A percentile compares a stretch with the other conserved stretches of the same genome.
These are phyloP conservation scores for Akanthomyces dipterigenus DNA, from an alignment of 2,329 filamentous ascomycete species.

Conservation along the genomic window DNA sequence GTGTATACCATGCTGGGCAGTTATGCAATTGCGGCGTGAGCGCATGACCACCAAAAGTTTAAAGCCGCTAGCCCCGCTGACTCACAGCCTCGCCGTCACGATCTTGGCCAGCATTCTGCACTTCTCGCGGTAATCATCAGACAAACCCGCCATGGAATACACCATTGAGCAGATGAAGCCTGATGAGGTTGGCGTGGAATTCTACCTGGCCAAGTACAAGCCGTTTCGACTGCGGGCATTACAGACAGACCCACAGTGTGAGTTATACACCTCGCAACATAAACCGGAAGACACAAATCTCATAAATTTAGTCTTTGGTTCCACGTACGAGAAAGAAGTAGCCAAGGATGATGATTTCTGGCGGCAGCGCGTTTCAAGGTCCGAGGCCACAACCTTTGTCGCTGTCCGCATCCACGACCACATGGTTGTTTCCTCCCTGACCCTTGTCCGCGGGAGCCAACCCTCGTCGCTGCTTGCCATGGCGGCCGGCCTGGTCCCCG, in stretches of 20 bases:
- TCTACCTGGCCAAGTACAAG: slow-evolving; percentile 2
- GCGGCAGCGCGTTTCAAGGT: not conserved
- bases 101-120: too few relatives aligned
- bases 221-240: slow-evolving; percentile 8
- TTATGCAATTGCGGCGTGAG: slow-evolving; percentile 20
- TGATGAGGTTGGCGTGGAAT: not conserved
- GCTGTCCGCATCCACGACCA: not conserved
- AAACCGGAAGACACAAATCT: too few relatives aligned
- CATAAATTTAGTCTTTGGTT: slow-evolving; percentile 1
- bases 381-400: not conserved
- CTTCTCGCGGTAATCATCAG: too few relatives aligned
- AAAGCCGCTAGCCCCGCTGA: not conserved
- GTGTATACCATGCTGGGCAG: slow-evolving; percentile 21
- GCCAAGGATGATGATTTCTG: slow-evolving; percentile 8
- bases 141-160: not conserved
- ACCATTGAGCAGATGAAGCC: not conserved
- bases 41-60: not conserved
- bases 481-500: not conserved
- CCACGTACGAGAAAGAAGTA: not conserved
- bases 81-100: not conserved
- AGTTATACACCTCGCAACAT: not conserved
- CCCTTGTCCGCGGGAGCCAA: not conserved
- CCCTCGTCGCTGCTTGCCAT: not conserved
- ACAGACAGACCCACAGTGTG: slow-evolving; percentile 6
- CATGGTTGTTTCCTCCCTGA: not conserved